Evolutionary conservation across 495 filamentous ascomycete genomes (phyloP).

Genomic region (Hypomontagnella submonticulosa): DNA sequence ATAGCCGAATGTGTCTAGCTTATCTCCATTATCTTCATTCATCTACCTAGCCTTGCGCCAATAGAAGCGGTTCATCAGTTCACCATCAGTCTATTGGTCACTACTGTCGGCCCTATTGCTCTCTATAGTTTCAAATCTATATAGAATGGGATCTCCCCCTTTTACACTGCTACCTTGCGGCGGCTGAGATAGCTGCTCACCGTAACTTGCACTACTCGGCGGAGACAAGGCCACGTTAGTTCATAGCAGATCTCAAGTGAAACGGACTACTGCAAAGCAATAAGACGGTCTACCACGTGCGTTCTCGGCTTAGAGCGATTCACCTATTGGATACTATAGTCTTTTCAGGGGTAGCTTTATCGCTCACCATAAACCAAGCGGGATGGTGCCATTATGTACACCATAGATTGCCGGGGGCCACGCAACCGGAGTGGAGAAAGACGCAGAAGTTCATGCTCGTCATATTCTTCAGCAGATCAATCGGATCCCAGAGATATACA

Average conservation of each 20-base stretch:
- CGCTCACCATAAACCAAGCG: slow-evolving; percentile 8
- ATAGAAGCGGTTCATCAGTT: slow-evolving; percentile 11
- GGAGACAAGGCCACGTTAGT: slow-evolving; percentile 3
- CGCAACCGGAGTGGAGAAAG: not conserved
- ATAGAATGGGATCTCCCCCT: slow-evolving; percentile 5
- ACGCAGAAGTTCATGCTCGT: not conserved
- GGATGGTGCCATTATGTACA: not conserved
- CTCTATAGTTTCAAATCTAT: slow-evolving; percentile 24
- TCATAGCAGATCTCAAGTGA: slow-evolving; percentile 4
- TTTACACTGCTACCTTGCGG: slow-evolving; percentile 12
- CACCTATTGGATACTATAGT: not conserved
- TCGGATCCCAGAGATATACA: not conserved
- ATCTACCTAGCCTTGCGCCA: slow-evolving; percentile 18
- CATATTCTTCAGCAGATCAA: not conserved
- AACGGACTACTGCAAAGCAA: slow-evolving; percentile 1
- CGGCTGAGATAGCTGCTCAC: slow-evolving; percentile 1
- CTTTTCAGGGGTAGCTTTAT: not conserved
- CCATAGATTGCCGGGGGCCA: not conserved
- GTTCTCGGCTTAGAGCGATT: slow-evolving; percentile 1
- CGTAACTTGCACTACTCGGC: slow-evolving; percentile 2
- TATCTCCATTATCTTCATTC: slow-evolving; percentile 9
- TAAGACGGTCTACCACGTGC: slow-evolving; percentile 12
- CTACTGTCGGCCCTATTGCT: slow-evolving; percentile 8
- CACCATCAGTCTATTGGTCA: slow-evolving; percentile 1
- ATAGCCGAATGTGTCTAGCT: slow-evolving; percentile 8